Base-by-base conservation (phyloP, 495 filamentous ascomycete species). In the Apiosordaria backusii region DNA sequence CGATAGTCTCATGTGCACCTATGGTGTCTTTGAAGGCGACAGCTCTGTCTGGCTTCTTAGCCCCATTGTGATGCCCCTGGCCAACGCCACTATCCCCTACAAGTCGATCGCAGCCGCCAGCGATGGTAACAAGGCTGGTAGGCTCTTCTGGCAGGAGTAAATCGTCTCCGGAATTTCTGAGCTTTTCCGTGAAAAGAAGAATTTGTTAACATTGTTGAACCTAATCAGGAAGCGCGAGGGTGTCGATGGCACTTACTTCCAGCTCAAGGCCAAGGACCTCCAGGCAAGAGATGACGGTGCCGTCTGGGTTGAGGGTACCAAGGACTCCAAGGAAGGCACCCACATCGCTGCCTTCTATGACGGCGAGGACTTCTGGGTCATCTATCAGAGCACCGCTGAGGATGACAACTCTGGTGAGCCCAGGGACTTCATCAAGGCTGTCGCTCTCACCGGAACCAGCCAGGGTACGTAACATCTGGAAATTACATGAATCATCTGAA, bases 81-180 rank as follows among this genome's bases (percentile, higher is more conserved):
- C 16, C 16, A 54, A 54, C 52, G 52, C 52, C 16, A 54, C 18
- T 5, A 54, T 54, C 21, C 52, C 52, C 4, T 54, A 54, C 52
- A 22, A 22, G 52, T 54, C 52, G 7, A 54, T 54, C 52, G 52
- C 52, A 5, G 52, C 52, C 0, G 21, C 52, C 21, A 18, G 52
- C 16, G 52, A 54, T 22, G 52, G 52, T 15, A 22, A 54, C 52
- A 54, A 54, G 52, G 21, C 16, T 5, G 52, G 52, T 1, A 54
- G 21, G 52, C 52, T 54, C 18, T 54, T 54, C 52, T 54, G 52
- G 52, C 52, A 54, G 52, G 52, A 54, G 16, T 35, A 35, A 35
- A 10, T 35, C 6, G 5, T 35, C 29, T 35, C 10, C 10, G 29
- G 29, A 6, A 35, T 5, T 35, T 10, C 29, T 0, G 29, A 35